phyloP scores from a whole-genome alignment of 345 rosid genomes.

The Populus tremula region DNA sequence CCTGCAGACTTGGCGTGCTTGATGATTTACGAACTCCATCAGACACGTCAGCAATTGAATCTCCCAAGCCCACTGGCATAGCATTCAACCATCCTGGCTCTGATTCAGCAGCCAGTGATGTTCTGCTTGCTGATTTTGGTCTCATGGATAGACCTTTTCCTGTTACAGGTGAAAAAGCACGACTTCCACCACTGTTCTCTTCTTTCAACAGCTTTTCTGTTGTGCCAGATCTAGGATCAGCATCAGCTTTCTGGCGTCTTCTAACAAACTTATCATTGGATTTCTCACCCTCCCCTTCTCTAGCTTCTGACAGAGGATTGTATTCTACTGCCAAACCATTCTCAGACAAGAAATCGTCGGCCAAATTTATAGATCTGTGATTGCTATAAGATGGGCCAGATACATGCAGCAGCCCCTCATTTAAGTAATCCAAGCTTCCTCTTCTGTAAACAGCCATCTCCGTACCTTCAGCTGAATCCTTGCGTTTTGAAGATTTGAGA shows the following conservation, averaged over 20 bases:
- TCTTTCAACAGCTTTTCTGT: constrained; percentile 65
- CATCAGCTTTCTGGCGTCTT: constrained; percentile 52
- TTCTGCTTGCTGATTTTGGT: constrained; percentile 52
- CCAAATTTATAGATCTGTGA: constrained; percentile 20
- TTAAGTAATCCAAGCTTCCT: constrained; percentile 21
- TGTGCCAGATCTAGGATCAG: constrained; percentile 22
- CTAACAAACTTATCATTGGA: constrained; percentile 42
- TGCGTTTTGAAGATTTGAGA: constrained; percentile 39
- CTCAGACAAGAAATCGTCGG: constrained; percentile 22
- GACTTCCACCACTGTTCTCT: constrained; percentile 41
- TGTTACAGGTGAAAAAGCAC: constrained; percentile 41
- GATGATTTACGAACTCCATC: constrained; percentile 65
- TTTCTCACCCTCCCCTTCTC: constrained; percentile 41
- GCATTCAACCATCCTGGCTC: constrained; percentile 42
- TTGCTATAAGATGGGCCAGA: constrained; percentile 25
- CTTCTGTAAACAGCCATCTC: constrained; percentile 51
- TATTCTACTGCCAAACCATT: constrained; percentile 23
- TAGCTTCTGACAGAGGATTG: constrained; percentile 36
- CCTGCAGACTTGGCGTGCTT: constrained; percentile 73
- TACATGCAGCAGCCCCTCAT: constrained; percentile 18
- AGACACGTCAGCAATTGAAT: constrained; percentile 35
- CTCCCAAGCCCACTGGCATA: constrained; percentile 39
- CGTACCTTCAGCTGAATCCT: constrained; percentile 40
- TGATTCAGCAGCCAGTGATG: constrained; percentile 31
- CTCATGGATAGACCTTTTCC: constrained; percentile 69